Evolutionary conservation across 345 rosid species (phyloP).

Genomic region (Zanthoxylum bungeanum): DNA sequence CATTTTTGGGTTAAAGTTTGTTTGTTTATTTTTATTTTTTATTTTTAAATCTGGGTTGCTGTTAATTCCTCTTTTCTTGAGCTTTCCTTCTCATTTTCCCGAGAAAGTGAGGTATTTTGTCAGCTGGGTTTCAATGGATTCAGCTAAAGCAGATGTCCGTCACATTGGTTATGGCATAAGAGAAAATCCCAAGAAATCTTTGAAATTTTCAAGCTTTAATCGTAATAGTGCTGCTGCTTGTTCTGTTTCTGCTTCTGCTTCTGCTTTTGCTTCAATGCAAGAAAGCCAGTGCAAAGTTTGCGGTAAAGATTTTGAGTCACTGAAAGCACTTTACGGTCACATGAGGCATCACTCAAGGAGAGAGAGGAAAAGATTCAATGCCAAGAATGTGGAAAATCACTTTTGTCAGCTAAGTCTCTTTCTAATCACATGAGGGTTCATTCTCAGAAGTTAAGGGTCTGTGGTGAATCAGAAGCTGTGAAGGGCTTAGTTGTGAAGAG

Average conservation of each 20-base stretch:
- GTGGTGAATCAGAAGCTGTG: conserved; percentile 18
- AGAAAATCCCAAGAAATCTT: conserved; percentile 67
- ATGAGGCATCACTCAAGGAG: conserved; percentile 48
- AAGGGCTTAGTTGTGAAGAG: conserved; percentile 27
- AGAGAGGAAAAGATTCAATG: conserved; percentile 39
- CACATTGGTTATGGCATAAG: conserved; percentile 38
- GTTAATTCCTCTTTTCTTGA: conserved; percentile 26
- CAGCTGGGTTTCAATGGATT: conserved; percentile 19
- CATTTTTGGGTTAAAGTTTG: not conserved
- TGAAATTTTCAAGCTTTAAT: conserved; percentile 36
- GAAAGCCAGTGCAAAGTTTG: conserved; percentile 32
- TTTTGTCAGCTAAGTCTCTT: conserved; percentile 31
- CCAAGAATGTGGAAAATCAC: conserved; percentile 46
- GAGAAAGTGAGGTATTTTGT: conserved; percentile 1
- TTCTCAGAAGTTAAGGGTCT: conserved; percentile 9
- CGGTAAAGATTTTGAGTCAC: conserved; percentile 34
- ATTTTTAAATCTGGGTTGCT: conserved; percentile 14
- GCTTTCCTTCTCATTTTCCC: conserved; percentile 19
- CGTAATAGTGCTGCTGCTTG: no score
- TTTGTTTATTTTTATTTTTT: conserved; percentile 4
- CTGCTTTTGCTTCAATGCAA: not conserved
- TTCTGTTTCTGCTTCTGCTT: no score
- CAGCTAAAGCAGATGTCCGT: conserved; percentile 21
- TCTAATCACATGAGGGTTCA: conserved; percentile 35
- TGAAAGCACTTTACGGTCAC: conserved; percentile 47